These are phyloP conservation scores for Nicotiana otophora DNA, from an alignment of 257 asterid genomes.

Conservation along the genomic window DNA sequence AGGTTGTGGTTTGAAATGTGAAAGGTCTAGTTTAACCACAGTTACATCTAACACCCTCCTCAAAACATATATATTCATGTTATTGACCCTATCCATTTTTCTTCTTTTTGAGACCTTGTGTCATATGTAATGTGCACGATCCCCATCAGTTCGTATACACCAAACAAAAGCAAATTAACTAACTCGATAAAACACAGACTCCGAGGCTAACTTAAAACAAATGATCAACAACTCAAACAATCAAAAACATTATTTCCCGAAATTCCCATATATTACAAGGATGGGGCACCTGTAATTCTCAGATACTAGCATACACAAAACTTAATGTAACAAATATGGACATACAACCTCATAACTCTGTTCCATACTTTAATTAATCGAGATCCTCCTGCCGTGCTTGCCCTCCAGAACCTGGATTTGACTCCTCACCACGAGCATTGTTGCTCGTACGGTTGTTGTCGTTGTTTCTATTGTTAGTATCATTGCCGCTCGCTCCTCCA, in stretches of 20 bases:
- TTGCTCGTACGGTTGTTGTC: background rate
- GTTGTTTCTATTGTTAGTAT: conserved; percentile 6
- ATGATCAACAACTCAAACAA: background rate
- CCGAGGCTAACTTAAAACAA: background rate
- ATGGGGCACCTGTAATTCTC: background rate
- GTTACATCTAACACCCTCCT: background rate
- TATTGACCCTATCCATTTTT: background rate
- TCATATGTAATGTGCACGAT: background rate
- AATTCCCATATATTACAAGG: conserved; percentile 10
- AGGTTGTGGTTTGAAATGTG: background rate
- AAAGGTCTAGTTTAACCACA: background rate
- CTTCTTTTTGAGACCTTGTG: background rate
- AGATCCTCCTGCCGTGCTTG: conserved; percentile 72
- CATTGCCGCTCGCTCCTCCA: conserved; percentile 33
- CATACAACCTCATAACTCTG: conserved; percentile 8
- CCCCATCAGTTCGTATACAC: background rate
- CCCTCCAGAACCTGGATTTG: conserved; percentile 37
- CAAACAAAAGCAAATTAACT: background rate
- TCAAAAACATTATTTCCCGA: conserved; percentile 7
- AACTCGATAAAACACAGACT: background rate
- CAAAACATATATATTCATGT: background rate
- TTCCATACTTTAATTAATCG: conserved; percentile 36
- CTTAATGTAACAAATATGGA: conserved; percentile 3
- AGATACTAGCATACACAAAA: conserved; percentile 6
- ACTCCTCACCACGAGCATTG: conserved; percentile 20